A percentile compares a stretch with the other conserved stretches of the same genome.
Conservation (phyloP, 768 basidiomycete species). For the Russula sp. region DNA sequence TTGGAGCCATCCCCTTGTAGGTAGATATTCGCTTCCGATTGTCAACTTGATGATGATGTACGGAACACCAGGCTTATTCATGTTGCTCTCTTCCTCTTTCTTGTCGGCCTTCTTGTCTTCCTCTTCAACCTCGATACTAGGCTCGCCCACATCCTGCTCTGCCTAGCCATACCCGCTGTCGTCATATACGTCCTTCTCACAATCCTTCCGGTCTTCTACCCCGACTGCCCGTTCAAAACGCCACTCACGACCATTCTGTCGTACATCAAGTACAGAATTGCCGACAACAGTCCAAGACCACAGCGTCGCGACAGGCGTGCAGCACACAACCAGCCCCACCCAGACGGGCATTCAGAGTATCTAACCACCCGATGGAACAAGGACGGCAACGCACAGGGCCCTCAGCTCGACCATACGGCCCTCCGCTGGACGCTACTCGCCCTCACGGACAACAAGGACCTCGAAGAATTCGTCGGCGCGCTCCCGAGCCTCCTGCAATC, state of each 20-base stretch:
- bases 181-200: conserved; percentile 9
- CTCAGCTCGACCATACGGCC: conserved; percentile 12
- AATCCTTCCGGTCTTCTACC: conserved; percentile 10
- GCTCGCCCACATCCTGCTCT: conserved; percentile 9
- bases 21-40: neutral
- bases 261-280: neutral
- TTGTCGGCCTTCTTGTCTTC: conserved; percentile 12
- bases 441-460: conserved; percentile 9
- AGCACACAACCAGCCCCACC: neutral
- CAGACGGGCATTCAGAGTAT: neutral
- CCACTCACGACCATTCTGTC: conserved; percentile 15
- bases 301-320: neutral
- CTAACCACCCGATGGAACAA: conserved; percentile 6
- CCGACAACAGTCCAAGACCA: neutral
- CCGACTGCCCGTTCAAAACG: conserved; percentile 16
- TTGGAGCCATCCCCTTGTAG: conserved; percentile 11
- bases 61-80: conserved; percentile 9
- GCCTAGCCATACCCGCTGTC: neutral
- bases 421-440: conserved; percentile 16
- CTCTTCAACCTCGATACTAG: neutral
- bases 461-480: conserved; percentile 9
- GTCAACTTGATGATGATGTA: neutral
- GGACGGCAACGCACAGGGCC: neutral
- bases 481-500: conserved; percentile 11
- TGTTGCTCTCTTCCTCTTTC: conserved; percentile 14